Evolutionary conservation across 2,329 filamentous ascomycete species (phyloP).

Genomic region (Diplodia corticola): DNA sequence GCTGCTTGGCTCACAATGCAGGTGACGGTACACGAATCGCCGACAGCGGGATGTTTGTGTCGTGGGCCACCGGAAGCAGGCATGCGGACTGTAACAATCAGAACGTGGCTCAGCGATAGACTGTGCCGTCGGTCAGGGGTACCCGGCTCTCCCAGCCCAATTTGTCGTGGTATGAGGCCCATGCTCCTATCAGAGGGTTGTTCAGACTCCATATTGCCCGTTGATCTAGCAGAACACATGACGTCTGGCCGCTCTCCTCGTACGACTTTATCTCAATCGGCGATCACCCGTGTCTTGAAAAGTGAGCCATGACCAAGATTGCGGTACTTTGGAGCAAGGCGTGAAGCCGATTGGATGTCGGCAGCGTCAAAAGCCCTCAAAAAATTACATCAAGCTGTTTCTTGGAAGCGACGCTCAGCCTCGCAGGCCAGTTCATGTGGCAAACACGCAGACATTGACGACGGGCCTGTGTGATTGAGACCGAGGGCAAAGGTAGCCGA

Average conservation of each 20-base stretch:
- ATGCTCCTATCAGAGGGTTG: not conserved
- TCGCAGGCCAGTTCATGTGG: not conserved
- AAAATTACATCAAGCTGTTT: not conserved
- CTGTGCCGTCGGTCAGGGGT: not conserved
- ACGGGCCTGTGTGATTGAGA: not conserved
- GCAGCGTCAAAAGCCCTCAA: not conserved
- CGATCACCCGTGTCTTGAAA: not conserved
- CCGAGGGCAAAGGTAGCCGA: not conserved
- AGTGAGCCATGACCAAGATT: not conserved
- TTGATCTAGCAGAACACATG: not conserved
- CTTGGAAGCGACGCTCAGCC: not conserved
- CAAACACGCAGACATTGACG: not conserved
- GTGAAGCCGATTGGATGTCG: not conserved
- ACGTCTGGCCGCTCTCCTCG: not conserved
- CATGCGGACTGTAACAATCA: not conserved
- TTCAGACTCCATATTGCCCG: not conserved
- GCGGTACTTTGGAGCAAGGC: constrained; percentile 6
- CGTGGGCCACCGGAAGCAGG: not conserved
- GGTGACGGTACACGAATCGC: not conserved
- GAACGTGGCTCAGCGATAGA: not conserved
- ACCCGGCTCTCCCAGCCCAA: not conserved
- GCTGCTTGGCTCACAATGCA: not conserved
- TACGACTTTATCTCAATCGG: constrained; percentile 9
- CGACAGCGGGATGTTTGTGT: not conserved
- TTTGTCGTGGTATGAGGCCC: not conserved